Evolutionary conservation across 352 stramenopile genomes (phyloP).

Genomic region (Globisporangium nodosum): DNA sequence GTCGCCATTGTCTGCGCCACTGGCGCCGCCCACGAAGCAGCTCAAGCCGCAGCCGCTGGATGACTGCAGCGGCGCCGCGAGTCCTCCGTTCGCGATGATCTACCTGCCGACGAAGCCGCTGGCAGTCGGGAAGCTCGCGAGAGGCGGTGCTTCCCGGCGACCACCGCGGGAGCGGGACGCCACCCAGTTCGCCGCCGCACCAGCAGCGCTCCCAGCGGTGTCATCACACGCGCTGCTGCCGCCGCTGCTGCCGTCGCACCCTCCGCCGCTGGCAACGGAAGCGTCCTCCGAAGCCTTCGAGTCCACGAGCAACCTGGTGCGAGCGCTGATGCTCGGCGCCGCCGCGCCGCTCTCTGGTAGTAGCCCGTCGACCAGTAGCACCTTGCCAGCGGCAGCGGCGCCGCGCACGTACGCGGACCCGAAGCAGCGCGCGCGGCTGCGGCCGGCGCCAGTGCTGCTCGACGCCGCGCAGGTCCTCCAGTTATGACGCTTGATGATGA

Average conservation of each 20-base stretch:
- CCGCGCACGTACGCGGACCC: constrained; percentile 16
- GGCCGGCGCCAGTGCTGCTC: constrained; percentile 18
- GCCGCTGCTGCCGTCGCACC: background rate
- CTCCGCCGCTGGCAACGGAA: background rate
- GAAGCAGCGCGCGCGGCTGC: constrained; percentile 16
- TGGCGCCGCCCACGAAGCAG: constrained; percentile 26
- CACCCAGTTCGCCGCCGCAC: background rate
- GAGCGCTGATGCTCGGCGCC: constrained; percentile 22
- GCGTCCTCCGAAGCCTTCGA: constrained; percentile 4
- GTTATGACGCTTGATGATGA: background rate
- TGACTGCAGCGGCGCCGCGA: background rate
- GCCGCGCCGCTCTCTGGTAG: constrained; percentile 10
- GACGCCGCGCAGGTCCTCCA: constrained; percentile 16
- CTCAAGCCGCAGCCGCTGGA: constrained; percentile 15
- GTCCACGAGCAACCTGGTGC: constrained; percentile 22
- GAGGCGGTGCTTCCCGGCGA: constrained; percentile 9
- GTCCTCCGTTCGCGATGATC: constrained; percentile 37
- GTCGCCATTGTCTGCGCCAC: constrained; percentile 16
- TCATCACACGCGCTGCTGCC: constrained; percentile 18
- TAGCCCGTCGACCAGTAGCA: constrained; percentile 1
- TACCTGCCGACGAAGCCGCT: constrained; percentile 54
- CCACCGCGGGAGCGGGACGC: background rate
- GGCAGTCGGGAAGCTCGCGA: constrained; percentile 20
- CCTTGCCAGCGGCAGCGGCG: background rate
- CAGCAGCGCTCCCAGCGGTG: constrained; percentile 4